A percentile compares a stretch with the other conserved stretches of the same genome.
These are phyloP conservation scores for Xylaria castorea DNA, from an alignment of 495 filamentous ascomycete genomes.

Conservation along the genomic window DNA sequence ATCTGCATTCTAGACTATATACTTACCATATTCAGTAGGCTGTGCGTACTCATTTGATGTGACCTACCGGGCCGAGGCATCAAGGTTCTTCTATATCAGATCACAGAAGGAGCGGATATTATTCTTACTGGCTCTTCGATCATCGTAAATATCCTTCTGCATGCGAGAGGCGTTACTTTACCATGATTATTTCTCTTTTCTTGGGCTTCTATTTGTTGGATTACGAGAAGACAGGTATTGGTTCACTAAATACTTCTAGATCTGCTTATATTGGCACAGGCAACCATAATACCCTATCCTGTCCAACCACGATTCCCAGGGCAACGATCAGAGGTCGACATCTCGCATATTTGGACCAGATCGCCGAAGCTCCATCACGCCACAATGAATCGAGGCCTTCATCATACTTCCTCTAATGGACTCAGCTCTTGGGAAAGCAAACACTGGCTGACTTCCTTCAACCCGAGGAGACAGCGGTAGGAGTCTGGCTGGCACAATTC, in stretches of 20 bases:
- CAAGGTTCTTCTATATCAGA: conserved; percentile 7
- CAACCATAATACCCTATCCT: neutral
- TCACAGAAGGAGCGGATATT: conserved; percentile 9
- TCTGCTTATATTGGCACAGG: neutral
- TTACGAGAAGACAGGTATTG: neutral
- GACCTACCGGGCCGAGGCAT: neutral
- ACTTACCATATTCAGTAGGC: neutral
- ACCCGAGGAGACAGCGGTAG: neutral
- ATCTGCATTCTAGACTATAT: conserved; percentile 11
- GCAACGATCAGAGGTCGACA: neutral
- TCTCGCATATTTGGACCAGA: neutral
- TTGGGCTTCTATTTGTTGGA: neutral
- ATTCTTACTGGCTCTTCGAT: conserved; percentile 1
- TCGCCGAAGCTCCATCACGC: neutral
- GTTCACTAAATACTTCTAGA: neutral
- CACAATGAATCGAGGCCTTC: neutral
- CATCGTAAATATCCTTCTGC: neutral
- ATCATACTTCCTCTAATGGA: neutral
- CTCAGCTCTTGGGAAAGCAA: neutral
- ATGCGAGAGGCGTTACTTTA: neutral
- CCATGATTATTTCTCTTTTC: neutral
- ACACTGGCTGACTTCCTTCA: neutral
- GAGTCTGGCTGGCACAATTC: neutral
- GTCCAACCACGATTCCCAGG: neutral
- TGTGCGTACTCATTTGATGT: neutral